phyloP scores from a whole-genome alignment of 2,329 filamentous ascomycete genomes.

The Drechslerella dactyloides region DNA sequence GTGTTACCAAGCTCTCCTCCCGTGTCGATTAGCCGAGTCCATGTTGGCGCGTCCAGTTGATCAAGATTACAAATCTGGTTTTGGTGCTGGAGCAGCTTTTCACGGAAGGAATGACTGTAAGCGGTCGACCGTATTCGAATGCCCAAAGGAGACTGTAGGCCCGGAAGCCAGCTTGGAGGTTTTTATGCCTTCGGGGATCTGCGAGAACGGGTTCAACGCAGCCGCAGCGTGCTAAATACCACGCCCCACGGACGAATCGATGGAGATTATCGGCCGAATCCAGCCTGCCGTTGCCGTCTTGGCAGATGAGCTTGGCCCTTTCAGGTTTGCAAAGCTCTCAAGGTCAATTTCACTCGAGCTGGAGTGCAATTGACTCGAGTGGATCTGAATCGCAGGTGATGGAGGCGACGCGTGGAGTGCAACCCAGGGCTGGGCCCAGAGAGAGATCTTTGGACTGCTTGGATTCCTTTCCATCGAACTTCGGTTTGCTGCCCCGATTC shows the following conservation, averaged over 20 bases:
- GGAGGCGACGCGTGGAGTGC: too few relatives aligned
- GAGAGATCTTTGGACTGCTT: too few relatives aligned
- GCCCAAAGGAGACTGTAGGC: background rate
- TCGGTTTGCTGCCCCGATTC: too few relatives aligned
- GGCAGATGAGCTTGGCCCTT: conserved; percentile 41
- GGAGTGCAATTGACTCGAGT: too few relatives aligned
- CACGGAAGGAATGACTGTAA: background rate
- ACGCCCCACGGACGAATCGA: conserved; percentile 2
- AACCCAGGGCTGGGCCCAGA: too few relatives aligned
- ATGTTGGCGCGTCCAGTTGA: background rate
- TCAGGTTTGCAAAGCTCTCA: background rate
- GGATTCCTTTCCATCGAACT: too few relatives aligned
- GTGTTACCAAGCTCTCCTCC: background rate
- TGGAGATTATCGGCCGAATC: conserved; percentile 38
- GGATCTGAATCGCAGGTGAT: too few relatives aligned
- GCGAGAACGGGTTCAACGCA: conserved; percentile 19
- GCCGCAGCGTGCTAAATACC: conserved; percentile 12
- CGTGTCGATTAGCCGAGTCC: background rate
- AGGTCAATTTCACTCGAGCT: too few relatives aligned
- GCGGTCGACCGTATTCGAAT: background rate
- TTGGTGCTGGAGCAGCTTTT: background rate
- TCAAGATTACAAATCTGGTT: background rate
- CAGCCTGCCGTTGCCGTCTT: conserved; percentile 37
- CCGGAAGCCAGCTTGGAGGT: background rate
- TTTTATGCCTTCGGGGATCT: conserved; percentile 11